These are phyloP conservation scores for Baeospora myosura DNA, from an alignment of 1,284 basidiomycete species.

Conservation along the genomic window DNA sequence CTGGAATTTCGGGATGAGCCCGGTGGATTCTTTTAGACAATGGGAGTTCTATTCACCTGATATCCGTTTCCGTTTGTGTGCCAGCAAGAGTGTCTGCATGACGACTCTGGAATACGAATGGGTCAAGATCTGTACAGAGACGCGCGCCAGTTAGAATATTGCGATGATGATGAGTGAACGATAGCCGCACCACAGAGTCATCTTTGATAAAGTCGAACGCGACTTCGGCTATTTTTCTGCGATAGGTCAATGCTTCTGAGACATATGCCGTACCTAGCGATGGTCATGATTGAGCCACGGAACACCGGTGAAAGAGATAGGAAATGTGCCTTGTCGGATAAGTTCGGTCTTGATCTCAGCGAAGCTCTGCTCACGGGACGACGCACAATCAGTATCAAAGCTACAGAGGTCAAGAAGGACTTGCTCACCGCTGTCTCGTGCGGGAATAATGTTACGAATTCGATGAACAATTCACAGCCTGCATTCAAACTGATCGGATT, in stretches of 20 bases:
- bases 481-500: conserved; percentile 85
- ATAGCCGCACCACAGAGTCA: conserved; percentile 67
- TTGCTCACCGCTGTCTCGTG: conserved; percentile 68
- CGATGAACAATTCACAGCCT: conserved; percentile 86
- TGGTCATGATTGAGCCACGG: too few species aligned
- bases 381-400: too few species aligned
- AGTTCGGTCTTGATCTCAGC: conserved; percentile 76
- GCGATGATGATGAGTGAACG: conserved; percentile 7
- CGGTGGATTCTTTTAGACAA: neutral
- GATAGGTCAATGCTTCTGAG: conserved; percentile 75
- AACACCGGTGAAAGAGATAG: too few species aligned
- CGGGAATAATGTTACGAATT: conserved; percentile 81
- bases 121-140: conserved; percentile 74
- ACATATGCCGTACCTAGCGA: conserved; percentile 76
- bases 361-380: conserved; percentile 52
- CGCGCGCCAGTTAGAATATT: conserved; percentile 9
- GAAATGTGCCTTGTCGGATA: conserved; percentile 70
- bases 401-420: neutral
- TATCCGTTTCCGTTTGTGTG: conserved; percentile 87
- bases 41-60: conserved; percentile 37
- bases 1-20: conserved; percentile 28
- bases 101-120: conserved; percentile 96
- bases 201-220: conserved; percentile 91
- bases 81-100: conserved; percentile 84
- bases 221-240: conserved; percentile 86